These are phyloP conservation scores for Dendryphion nanum DNA, from an alignment of 2,329 filamentous ascomycete genomes.

Conservation along the genomic window DNA sequence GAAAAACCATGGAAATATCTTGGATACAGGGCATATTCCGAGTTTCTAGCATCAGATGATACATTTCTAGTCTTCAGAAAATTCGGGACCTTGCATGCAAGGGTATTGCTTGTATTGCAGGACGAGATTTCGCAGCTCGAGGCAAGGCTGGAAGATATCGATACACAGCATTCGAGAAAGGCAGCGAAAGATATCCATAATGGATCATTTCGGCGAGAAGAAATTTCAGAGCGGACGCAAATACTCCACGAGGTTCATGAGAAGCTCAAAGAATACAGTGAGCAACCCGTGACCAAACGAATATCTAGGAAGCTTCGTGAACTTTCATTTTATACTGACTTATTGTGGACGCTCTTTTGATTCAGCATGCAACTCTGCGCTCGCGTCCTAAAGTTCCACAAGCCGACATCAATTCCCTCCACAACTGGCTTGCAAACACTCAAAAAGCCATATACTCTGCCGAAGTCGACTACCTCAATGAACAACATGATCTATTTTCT, in stretches of 20 bases:
- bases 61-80: slow-evolving; percentile 6
- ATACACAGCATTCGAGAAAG: neutral
- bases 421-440: slow-evolving; percentile 9
- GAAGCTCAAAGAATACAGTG: slow-evolving; percentile 7
- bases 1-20: slow-evolving; percentile 8
- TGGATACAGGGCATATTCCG: slow-evolving; percentile 4
- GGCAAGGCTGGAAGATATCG: slow-evolving; percentile 2
- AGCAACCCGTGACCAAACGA: neutral
- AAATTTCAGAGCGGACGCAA: neutral
- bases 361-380: slow-evolving; percentile 8
- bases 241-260: slow-evolving; percentile 3
- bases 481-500: slow-evolving; percentile 5
- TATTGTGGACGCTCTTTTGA: slow-evolving; percentile 7
- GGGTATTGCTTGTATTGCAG: slow-evolving; percentile 7
- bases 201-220: slow-evolving; percentile 8
- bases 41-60: slow-evolving; percentile 7
- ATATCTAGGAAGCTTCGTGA: no score
- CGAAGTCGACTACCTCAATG: slow-evolving; percentile 8
- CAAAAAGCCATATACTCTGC: slow-evolving; percentile 7
- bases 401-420: slow-evolving; percentile 4
- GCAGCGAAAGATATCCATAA: slow-evolving; percentile 6
- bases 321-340: neutral
- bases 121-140: slow-evolving; percentile 5
- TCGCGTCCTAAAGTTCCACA: slow-evolving; percentile 4
- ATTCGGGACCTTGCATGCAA: slow-evolving; percentile 3